Evolutionary conservation across 768 basidiomycete genomes (phyloP), one percentile per base, ranked within the genome.

Genomic region (Termitomyces sp.): DNA sequence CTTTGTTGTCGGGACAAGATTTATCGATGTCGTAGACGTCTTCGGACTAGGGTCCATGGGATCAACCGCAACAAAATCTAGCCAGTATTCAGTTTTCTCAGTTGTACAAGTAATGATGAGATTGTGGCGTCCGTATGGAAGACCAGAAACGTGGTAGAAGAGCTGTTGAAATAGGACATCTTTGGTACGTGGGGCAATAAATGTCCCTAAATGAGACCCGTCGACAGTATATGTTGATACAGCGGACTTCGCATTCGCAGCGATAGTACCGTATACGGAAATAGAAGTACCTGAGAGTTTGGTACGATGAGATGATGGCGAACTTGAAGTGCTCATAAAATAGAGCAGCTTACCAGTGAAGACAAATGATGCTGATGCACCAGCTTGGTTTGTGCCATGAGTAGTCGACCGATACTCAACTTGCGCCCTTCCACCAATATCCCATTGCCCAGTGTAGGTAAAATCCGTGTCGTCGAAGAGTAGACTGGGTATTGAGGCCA

Each of bases 331-430:
- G n/a, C n/a, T n/a, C n/a, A 20, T 3, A 7, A 27, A 18, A 16
- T 47, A 31, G 13, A 56, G 18, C 22, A 44, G 7, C 55, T 11
- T 42, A 65, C 65, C 67, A 25, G 38, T 54, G 35, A 68, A 68
- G 9, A 52, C 53, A 11, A 68, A 43, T 35, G 56, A 59, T 3
- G 66, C 68, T n/a, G 57, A 62, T 44, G 64, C 50, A 10, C 66
- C 64, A 49, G 61, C 62, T 43, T 56, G 44, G 13, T 42, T 41
- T 22, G 56, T 53, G 6, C 59, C 59, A 50, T 60, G 59, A 9
- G 59, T 60, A 7, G 59, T 57, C 7, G 16, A 10, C 2, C 7
- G 35, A 55, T 51, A 57, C 39, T 60, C 56, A 3, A 29, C 5
- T 7, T 36, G 18, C 13, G 20, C 12, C 4, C 20, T 50, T 33